Conservation (phyloP, 306 rosid genomes). For the Cicer cuneatum region DNA sequence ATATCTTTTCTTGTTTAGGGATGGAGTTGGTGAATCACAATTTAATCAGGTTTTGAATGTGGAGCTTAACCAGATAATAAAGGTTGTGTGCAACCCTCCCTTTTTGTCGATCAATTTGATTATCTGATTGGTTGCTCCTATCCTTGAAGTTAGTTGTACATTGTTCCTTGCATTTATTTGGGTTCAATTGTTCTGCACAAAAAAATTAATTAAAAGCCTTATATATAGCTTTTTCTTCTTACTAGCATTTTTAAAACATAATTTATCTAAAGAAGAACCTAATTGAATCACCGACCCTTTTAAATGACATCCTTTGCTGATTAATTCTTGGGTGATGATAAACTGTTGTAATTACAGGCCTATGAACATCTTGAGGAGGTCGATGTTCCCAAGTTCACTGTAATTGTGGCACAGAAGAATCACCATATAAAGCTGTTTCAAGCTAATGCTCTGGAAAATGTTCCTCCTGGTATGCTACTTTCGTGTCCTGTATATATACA, state of each 20-base stretch:
- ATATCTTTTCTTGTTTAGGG: conserved; percentile 59
- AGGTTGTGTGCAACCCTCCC: conserved; percentile 61
- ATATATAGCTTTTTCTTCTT: not conserved
- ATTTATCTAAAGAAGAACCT: conserved; percentile 13
- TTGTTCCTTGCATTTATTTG: conserved; percentile 6
- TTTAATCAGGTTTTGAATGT: conserved; percentile 83
- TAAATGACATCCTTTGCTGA: conserved; percentile 17
- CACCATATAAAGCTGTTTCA: conserved; percentile 82
- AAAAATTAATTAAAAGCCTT: conserved; percentile 3
- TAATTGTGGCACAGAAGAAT: conserved; percentile 87
- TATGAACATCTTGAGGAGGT: conserved; percentile 76
- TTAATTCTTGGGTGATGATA: conserved; percentile 34
- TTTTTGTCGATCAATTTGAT: conserved; percentile 28
- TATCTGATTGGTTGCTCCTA: not conserved
- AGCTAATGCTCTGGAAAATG: conserved; percentile 63
- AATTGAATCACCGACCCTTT: not conserved
- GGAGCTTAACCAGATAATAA: conserved; percentile 83
- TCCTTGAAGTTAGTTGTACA: conserved; percentile 23
- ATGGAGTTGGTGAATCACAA: conserved; percentile 93
- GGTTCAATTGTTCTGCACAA: conserved; percentile 1
- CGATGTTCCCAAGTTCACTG: conserved; percentile 76
- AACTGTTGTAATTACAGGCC: conserved; percentile 64
- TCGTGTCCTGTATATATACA: conserved; percentile 7
- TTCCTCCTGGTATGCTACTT: conserved; percentile 83
- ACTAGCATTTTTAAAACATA: conserved; percentile 8